phyloP scores from a whole-genome alignment of 2,329 filamentous ascomycete species.

The Xylaria hypoxylon region DNA sequence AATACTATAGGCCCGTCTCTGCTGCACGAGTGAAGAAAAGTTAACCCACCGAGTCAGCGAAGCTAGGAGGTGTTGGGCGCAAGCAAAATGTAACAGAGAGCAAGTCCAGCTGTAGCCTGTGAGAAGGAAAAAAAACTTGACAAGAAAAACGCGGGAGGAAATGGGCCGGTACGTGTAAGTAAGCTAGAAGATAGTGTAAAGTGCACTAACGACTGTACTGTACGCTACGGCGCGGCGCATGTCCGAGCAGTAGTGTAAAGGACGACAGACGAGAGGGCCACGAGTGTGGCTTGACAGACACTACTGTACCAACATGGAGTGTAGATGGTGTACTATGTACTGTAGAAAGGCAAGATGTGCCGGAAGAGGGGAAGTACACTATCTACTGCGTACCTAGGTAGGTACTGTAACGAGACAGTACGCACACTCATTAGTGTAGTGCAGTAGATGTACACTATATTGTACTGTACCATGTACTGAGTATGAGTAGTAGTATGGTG shows the following conservation, averaged over 20 bases:
- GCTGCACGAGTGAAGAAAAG: constrained; percentile 15
- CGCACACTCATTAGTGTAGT: background rate
- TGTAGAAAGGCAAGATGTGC: constrained; percentile 38
- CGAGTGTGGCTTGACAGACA: constrained; percentile 45
- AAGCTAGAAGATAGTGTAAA: constrained; percentile 9
- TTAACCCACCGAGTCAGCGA: constrained; percentile 26
- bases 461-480: too few relatives aligned
- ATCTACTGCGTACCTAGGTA: too few relatives aligned
- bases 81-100: background rate
- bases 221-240: constrained; percentile 21
- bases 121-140: constrained; percentile 20
- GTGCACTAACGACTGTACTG: constrained; percentile 1
- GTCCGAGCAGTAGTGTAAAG: too few relatives aligned
- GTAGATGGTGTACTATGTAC: too few relatives aligned
- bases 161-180: constrained; percentile 21
- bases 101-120: constrained; percentile 9
- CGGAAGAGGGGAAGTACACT: constrained; percentile 38
- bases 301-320: too few relatives aligned
- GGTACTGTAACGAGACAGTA: background rate
- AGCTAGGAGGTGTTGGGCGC: constrained; percentile 10
- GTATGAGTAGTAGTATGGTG: background rate
- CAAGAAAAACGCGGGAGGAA: constrained; percentile 34
- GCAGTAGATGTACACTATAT: background rate
- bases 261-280: constrained; percentile 28
- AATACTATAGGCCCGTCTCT: constrained; percentile 22